Conservation (phyloP, 305 asterid species). For the Fraxinus sp. region DNA sequence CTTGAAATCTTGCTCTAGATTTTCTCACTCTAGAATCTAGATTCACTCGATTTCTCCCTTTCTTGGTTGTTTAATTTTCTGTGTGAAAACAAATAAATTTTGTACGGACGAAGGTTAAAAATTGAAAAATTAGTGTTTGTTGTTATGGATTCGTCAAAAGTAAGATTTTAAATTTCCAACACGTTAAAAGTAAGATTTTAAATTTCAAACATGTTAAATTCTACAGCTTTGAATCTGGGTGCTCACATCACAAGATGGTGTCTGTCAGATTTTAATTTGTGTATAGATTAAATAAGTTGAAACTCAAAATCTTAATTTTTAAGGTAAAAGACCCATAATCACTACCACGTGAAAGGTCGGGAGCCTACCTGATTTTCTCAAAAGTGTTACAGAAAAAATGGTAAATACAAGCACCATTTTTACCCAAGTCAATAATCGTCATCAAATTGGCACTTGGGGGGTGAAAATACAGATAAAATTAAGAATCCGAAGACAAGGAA, state of each 20-base stretch:
- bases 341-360: too few species aligned
- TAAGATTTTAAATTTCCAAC: neutral
- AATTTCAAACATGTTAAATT: neutral
- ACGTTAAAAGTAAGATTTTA: neutral
- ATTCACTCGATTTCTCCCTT: constrained; percentile 15
- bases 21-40: constrained; percentile 22
- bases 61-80: neutral
- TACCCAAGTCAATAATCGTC: neutral
- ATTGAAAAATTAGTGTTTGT: neutral
- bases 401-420: neutral
- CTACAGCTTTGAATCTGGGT: too few species aligned
- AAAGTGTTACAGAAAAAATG: neutral
- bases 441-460: neutral
- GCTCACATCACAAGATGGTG: neutral
- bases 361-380: neutral
- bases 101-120: neutral
- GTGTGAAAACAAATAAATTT: neutral
- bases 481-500: neutral
- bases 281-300: too few species aligned
- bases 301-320: too few species aligned
- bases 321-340: neutral
- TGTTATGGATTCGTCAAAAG: neutral
- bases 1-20: constrained; percentile 14
- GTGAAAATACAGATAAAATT: neutral
- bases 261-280: too few species aligned